Conservation (phyloP, 2,329 filamentous ascomycete genomes). For the Paramyrothecium sp. region DNA sequence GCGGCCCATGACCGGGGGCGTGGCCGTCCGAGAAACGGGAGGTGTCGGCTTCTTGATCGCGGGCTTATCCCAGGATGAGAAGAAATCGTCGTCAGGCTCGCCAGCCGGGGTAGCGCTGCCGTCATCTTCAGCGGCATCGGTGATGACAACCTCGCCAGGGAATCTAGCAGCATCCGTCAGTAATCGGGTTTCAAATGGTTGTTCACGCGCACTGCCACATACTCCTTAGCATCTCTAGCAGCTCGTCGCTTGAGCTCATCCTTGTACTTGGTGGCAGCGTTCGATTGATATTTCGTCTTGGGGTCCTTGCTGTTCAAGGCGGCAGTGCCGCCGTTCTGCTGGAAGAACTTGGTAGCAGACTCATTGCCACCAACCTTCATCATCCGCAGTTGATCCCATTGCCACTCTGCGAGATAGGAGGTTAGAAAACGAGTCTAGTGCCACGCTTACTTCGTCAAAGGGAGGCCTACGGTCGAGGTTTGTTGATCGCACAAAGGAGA, state of each 20-base stretch:
- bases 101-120: conserved; percentile 74
- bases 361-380: conserved; percentile 99
- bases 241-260: conserved; percentile 89
- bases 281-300: conserved; percentile 95
- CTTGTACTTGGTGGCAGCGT: conserved; percentile 95
- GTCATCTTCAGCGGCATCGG: conserved; percentile 67
- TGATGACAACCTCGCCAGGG: conserved; percentile 82
- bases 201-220: conserved; percentile 32
- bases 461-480: conserved; percentile 83
- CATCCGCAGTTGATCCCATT: conserved; percentile 95
- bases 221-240: conserved; percentile 82
- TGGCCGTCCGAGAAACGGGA: conserved; percentile 84
- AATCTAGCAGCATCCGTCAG: conserved; percentile 53
- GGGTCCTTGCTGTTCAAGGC: conserved; percentile 94
- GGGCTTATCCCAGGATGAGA: conserved; percentile 98
- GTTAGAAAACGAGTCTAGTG: conserved; percentile 11
- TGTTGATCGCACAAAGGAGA: conserved; percentile 97
- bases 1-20: conserved; percentile 76
- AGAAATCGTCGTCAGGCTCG: conserved; percentile 93
- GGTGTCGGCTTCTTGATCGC: conserved; percentile 95
- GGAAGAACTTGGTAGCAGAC: conserved; percentile 97
- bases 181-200: not conserved
- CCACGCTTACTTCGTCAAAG: not conserved
- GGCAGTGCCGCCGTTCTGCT: conserved; percentile 90
- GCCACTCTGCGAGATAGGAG: conserved; percentile 66